Evolutionary conservation across 805 yeast species (phyloP).

Genomic region (Starmerella khaoyaiensis): DNA sequence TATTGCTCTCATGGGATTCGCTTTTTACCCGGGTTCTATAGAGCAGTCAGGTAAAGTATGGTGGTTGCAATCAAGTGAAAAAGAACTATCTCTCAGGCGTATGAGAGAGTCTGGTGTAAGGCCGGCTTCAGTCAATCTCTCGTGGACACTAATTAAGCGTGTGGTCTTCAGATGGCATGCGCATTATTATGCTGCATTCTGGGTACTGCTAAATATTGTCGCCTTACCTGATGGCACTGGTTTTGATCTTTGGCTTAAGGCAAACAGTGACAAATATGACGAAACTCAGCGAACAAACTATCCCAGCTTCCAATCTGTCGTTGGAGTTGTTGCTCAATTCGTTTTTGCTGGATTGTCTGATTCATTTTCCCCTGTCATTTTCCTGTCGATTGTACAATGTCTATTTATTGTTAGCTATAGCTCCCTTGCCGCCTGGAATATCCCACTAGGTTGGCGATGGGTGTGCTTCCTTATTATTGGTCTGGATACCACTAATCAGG

Average conservation of each 20-base stretch:
- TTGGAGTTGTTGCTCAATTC: slow-evolving; percentile 33
- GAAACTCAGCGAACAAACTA: slow-evolving; percentile 31
- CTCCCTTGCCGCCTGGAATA: slow-evolving; percentile 33
- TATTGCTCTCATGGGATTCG: slow-evolving; percentile 31
- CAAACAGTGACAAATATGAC: slow-evolving; percentile 26
- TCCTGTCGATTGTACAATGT: slow-evolving; percentile 27
- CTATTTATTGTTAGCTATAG: slow-evolving; percentile 31
- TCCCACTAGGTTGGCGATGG: slow-evolving; percentile 33
- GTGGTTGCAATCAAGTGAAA: slow-evolving; percentile 28
- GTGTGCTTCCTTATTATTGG: slow-evolving; percentile 31
- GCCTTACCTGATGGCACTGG: slow-evolving; percentile 34
- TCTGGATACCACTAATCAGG: slow-evolving; percentile 30
- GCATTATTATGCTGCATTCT: slow-evolving; percentile 27
- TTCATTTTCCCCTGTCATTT: slow-evolving; percentile 30
- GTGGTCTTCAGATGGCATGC: slow-evolving; percentile 27
- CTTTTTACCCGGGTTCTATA: slow-evolving; percentile 44
- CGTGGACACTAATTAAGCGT: slow-evolving; percentile 18
- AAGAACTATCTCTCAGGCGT: slow-evolving; percentile 26
- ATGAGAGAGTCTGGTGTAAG: slow-evolving; percentile 24
- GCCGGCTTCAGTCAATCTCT: slow-evolving; percentile 19
- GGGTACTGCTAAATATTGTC: slow-evolving; percentile 31
- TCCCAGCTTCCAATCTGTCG: slow-evolving; percentile 33
- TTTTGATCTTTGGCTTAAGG: slow-evolving; percentile 31
- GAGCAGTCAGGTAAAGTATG: slow-evolving; percentile 27
- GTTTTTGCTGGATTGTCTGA: slow-evolving; percentile 31